A percentile compares a stretch with the other conserved stretches of the same genome.
Conservation (phyloP, 176 grass and related monocot species). For the Oryza glaberrima region DNA sequence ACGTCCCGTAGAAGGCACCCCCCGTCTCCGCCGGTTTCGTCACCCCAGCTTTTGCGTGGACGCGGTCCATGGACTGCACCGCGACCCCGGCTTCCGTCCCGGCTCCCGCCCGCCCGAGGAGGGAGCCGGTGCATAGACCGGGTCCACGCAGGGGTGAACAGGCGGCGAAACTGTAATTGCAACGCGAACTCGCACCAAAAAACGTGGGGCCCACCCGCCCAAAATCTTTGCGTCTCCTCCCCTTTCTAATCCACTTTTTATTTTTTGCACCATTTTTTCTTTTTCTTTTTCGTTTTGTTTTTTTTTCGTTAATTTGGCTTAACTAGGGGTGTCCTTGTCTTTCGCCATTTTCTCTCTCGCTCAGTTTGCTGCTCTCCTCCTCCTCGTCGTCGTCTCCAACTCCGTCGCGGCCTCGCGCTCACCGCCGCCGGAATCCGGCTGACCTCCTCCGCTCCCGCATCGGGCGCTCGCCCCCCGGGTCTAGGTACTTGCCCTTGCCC, state of each 20-base stretch:
- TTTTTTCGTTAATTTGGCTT: neutral
- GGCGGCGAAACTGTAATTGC: slow-evolving; percentile 4
- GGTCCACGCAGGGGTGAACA: neutral
- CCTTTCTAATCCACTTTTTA: neutral
- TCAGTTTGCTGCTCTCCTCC: neutral
- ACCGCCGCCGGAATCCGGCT: slow-evolving; percentile 31
- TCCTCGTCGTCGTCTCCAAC: neutral
- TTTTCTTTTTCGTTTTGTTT: too few relatives aligned
- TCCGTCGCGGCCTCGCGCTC: slow-evolving; percentile 45
- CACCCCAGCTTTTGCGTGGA: neutral
- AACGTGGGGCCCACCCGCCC: neutral
- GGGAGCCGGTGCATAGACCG: neutral
- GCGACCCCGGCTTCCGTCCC: too few relatives aligned
- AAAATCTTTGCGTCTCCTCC: neutral
- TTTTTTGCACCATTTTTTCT: neutral
- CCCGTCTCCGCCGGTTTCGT: slow-evolving; percentile 9
- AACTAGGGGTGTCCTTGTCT: slow-evolving; percentile 34
- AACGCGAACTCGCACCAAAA: slow-evolving; percentile 7
- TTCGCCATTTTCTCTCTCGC: neutral
- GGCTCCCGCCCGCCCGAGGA: neutral
- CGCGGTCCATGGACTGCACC: neutral
- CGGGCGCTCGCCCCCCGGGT: slow-evolving; percentile 1
- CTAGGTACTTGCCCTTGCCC: slow-evolving; percentile 18
- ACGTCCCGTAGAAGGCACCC: slow-evolving; percentile 18
- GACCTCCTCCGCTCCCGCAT: neutral